Conservation (phyloP, 2,329 filamentous ascomycete genomes). For the Metarhizium robertsii region DNA sequence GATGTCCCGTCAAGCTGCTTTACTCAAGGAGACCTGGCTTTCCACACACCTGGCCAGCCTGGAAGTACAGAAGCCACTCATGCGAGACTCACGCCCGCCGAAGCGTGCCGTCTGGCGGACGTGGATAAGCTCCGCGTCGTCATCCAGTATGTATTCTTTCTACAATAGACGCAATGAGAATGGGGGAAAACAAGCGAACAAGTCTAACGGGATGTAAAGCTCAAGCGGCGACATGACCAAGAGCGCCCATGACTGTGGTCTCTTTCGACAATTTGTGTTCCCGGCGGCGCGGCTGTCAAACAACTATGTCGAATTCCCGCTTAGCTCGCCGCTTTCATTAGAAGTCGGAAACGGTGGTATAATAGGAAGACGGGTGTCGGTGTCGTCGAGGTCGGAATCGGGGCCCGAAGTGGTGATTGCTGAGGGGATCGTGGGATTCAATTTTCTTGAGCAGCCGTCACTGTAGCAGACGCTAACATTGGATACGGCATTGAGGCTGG, state of each 20-base stretch:
- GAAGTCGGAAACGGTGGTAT: slow-evolving; percentile 36
- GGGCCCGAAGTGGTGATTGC: slow-evolving; percentile 26
- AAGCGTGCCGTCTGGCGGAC: slow-evolving; percentile 8
- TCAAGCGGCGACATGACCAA: slow-evolving; percentile 34
- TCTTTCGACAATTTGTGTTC: slow-evolving; percentile 29
- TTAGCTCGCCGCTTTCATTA: slow-evolving; percentile 30
- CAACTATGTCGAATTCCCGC: slow-evolving; percentile 22
- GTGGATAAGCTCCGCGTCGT: slow-evolving; percentile 25
- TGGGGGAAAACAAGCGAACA: too few species aligned
- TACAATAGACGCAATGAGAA: too few species aligned
- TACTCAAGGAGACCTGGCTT: slow-evolving; percentile 29
- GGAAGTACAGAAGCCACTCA: slow-evolving; percentile 30
- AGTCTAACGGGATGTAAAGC: slow-evolving; percentile 13
- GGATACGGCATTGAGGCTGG: too few species aligned
- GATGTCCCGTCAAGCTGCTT: background rate
- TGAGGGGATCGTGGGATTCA: slow-evolving; percentile 42
- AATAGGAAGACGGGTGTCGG: slow-evolving; percentile 37
- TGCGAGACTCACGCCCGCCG: slow-evolving; percentile 27
- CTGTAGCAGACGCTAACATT: background rate
- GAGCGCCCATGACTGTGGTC: slow-evolving; percentile 29
- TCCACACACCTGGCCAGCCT: slow-evolving; percentile 32
- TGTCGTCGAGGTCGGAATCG: slow-evolving; percentile 18
- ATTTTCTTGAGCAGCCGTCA: slow-evolving; percentile 18
- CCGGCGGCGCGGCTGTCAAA: slow-evolving; percentile 7
- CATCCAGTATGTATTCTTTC: slow-evolving; percentile 31